phyloP scores from a whole-genome alignment of 768 basidiomycete genomes.

The Auricularia heimuer region DNA sequence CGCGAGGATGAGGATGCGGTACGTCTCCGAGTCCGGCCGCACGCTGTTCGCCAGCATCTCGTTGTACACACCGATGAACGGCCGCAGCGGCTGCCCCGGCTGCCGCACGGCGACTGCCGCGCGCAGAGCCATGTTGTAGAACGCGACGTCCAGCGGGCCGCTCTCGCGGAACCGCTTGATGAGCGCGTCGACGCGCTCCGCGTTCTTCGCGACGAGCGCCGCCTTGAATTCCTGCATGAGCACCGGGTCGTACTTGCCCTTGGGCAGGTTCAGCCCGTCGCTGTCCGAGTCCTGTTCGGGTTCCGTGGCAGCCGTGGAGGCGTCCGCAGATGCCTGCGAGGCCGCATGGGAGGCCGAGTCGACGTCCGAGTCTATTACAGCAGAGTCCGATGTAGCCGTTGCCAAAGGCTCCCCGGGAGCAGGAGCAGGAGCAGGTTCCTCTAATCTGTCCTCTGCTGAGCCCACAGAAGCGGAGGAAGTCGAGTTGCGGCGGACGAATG shows the following conservation, averaged over 20 bases:
- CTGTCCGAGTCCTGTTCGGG: too few species aligned
- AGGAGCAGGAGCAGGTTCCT: not conserved
- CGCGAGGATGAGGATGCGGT: slow-evolving; percentile 47
- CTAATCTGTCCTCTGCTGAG: not conserved
- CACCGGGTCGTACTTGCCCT: not conserved
- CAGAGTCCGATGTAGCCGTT: not conserved
- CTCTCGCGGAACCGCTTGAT: slow-evolving; percentile 3
- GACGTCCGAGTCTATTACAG: not conserved
- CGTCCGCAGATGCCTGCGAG: slow-evolving; percentile 9
- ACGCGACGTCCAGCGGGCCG: slow-evolving; percentile 24
- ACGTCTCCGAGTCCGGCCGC: slow-evolving; percentile 54
- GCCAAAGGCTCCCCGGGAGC: not conserved
- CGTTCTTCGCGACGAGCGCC: not conserved
- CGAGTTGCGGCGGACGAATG: slow-evolving; percentile 38
- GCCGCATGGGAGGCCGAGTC: not conserved
- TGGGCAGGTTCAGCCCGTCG: not conserved
- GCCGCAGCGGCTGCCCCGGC: slow-evolving; percentile 42
- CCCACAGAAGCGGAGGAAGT: slow-evolving; percentile 11
- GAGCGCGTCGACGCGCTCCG: not conserved
- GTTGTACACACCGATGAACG: slow-evolving; percentile 61
- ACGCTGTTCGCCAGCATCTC: slow-evolving; percentile 54
- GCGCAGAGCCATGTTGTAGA: slow-evolving; percentile 56
- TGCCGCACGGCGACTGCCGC: slow-evolving; percentile 39
- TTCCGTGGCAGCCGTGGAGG: slow-evolving; percentile 10
- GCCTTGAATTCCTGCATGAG: not conserved